Conservation (phyloP, 495 filamentous ascomycete species). For the Achaetomiella virescens region DNA sequence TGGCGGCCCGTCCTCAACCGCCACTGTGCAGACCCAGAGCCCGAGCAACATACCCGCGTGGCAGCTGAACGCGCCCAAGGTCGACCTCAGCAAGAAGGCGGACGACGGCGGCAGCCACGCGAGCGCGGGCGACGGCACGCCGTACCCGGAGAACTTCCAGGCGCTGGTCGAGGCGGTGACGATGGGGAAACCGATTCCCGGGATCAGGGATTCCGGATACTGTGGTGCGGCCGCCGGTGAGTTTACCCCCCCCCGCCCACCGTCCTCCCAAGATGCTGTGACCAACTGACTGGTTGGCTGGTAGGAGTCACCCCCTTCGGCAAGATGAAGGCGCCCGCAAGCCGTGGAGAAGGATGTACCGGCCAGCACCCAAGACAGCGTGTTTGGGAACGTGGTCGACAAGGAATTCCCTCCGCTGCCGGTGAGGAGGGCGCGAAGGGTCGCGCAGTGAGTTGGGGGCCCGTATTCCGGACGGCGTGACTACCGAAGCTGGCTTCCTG, state of each 20-base stretch:
- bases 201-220: slow-evolving; percentile 85
- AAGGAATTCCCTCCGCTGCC: slow-evolving; percentile 25
- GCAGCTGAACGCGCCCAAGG: slow-evolving; percentile 39
- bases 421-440: neutral
- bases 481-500: neutral
- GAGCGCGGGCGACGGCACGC: slow-evolving; percentile 38
- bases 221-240: slow-evolving; percentile 54
- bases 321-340: slow-evolving; percentile 31
- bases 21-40: neutral
- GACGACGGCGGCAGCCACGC: slow-evolving; percentile 16
- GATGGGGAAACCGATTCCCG: slow-evolving; percentile 75
- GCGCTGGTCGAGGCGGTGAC: slow-evolving; percentile 86
- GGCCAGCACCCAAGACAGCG: neutral
- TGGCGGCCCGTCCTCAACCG: neutral
- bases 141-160: slow-evolving; percentile 81
- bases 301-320: slow-evolving; percentile 30
- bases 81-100: slow-evolving; percentile 35
- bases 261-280: neutral
- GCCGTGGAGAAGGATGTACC: slow-evolving; percentile 31
- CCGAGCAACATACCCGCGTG: slow-evolving; percentile 32
- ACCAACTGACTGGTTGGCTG: neutral
- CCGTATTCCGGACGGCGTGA: too few species aligned
- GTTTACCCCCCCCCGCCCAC: neutral
- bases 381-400: slow-evolving; percentile 14
- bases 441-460: neutral